Evolutionary conservation across 352 stramenopile species (phyloP).

Genomic region (Aphanomyces stellatus): DNA sequence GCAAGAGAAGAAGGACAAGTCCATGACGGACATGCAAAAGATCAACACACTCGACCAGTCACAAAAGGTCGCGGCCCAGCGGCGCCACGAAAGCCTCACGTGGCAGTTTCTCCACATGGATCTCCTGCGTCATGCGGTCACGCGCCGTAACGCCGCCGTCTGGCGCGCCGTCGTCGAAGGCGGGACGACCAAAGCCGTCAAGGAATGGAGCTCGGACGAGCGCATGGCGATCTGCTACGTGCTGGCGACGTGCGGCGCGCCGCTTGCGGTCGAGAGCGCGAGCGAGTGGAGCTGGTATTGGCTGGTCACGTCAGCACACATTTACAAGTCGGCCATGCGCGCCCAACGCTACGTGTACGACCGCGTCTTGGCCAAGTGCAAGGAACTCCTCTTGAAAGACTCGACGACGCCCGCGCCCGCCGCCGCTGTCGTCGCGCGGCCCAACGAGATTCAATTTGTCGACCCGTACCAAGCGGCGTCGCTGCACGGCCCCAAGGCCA

Average conservation of each 20-base stretch:
- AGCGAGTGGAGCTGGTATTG: slow-evolving; percentile 16
- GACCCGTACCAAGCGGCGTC: slow-evolving; percentile 76
- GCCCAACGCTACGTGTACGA: slow-evolving; percentile 19
- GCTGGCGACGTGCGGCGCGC: slow-evolving; percentile 60
- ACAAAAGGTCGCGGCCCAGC: slow-evolving; percentile 46
- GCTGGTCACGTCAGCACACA: neutral
- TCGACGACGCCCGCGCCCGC: too few species aligned
- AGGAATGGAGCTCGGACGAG: slow-evolving; percentile 83
- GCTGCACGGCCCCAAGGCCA: slow-evolving; percentile 76
- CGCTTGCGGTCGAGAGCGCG: slow-evolving; percentile 52
- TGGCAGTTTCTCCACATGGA: slow-evolving; percentile 79
- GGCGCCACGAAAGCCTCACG: slow-evolving; percentile 73
- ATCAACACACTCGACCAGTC: slow-evolving; percentile 61
- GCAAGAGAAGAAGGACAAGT: slow-evolving; percentile 72
- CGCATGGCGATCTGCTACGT: slow-evolving; percentile 73
- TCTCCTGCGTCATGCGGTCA: slow-evolving; percentile 54
- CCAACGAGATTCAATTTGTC: slow-evolving; percentile 80
- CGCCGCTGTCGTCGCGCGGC: slow-evolving; percentile 55
- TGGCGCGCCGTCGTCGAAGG: slow-evolving; percentile 36
- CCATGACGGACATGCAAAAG: slow-evolving; percentile 55
- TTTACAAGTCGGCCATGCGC: slow-evolving; percentile 12
- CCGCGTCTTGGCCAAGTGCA: slow-evolving; percentile 13
- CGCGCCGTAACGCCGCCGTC: slow-evolving; percentile 58
- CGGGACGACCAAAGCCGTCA: slow-evolving; percentile 54
- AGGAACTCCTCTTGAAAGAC: slow-evolving; percentile 14